phyloP scores from a whole-genome alignment of 495 filamentous ascomycete species.

The Lophiotrema nucula region DNA sequence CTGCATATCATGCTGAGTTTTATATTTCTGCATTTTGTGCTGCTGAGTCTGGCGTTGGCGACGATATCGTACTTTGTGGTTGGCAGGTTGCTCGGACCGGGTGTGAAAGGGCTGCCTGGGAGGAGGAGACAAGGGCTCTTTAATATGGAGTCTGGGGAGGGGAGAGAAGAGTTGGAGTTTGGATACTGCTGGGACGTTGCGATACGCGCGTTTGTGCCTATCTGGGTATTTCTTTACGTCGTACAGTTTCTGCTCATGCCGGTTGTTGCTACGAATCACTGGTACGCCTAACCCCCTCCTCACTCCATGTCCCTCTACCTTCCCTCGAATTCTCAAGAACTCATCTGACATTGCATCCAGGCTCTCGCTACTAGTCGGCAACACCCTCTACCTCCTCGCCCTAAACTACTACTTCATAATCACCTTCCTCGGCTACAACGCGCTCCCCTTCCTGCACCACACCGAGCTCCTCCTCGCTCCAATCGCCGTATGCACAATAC shows the following conservation, averaged over 20 bases:
- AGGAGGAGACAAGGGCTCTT: slow-evolving; percentile 59
- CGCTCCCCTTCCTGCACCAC: slow-evolving; percentile 70
- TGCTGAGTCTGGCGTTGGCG: slow-evolving; percentile 59
- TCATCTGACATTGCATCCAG: slow-evolving; percentile 24
- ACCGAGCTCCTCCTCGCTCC: slow-evolving; percentile 69
- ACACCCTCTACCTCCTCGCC: slow-evolving; percentile 70
- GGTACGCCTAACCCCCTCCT: slow-evolving; percentile 44
- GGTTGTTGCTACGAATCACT: slow-evolving; percentile 53
- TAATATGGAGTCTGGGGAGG: slow-evolving; percentile 49
- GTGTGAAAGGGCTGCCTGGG: slow-evolving; percentile 48
- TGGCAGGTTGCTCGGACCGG: slow-evolving; percentile 60
- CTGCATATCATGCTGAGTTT: slow-evolving; percentile 63
- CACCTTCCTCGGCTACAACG: slow-evolving; percentile 74
- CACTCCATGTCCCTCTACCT: neutral
- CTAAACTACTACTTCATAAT: slow-evolving; percentile 69
- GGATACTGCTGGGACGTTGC: slow-evolving; percentile 79
- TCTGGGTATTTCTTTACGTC: slow-evolving; percentile 72
- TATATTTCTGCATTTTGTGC: slow-evolving; percentile 67
- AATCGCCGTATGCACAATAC: slow-evolving; percentile 56
- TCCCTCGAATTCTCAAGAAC: neutral
- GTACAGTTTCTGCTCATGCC: slow-evolving; percentile 72
- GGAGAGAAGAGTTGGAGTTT: slow-evolving; percentile 63
- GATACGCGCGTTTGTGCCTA: slow-evolving; percentile 71
- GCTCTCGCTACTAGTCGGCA: slow-evolving; percentile 67
- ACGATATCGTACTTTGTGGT: slow-evolving; percentile 65